phyloP scores from a whole-genome alignment of 768 basidiomycete species.

The Lentinus tigrinus region DNA sequence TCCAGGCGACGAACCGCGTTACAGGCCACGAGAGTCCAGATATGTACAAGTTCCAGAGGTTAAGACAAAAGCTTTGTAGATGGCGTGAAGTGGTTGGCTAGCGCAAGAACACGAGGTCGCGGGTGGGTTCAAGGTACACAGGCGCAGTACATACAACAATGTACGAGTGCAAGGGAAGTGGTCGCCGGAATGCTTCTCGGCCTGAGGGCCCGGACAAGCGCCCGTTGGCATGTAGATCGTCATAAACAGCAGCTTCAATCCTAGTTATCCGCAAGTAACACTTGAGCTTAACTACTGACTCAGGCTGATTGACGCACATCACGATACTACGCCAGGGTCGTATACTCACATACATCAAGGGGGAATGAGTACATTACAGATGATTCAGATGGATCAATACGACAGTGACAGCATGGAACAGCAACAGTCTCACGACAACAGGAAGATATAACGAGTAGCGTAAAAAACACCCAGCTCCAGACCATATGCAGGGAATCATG shows the following conservation, averaged over 20 bases:
- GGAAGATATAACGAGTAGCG: not conserved
- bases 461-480: not conserved
- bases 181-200: conserved; percentile 15
- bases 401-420: conserved; percentile 12
- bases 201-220: conserved; percentile 4
- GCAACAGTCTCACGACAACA: conserved; percentile 5
- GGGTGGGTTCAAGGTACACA: not conserved
- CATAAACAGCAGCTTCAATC: no score
- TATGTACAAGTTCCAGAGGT: not conserved
- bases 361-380: conserved; percentile 7
- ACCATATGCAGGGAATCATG: conserved; percentile 1
- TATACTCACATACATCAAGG: not conserved
- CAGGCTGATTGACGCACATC: no score
- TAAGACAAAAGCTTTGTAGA: not conserved
- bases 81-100: not conserved
- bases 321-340: no score
- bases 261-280: no score
- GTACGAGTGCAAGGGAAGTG: not conserved
- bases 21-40: not conserved
- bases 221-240: not conserved
- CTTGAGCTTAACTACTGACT: no score
- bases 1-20: conserved; percentile 7
- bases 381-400: not conserved
- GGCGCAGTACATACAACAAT: not conserved
- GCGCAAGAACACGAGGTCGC: not conserved